Conservation (phyloP, 1,284 basidiomycete species). For the Schizophyllum commune region DNA sequence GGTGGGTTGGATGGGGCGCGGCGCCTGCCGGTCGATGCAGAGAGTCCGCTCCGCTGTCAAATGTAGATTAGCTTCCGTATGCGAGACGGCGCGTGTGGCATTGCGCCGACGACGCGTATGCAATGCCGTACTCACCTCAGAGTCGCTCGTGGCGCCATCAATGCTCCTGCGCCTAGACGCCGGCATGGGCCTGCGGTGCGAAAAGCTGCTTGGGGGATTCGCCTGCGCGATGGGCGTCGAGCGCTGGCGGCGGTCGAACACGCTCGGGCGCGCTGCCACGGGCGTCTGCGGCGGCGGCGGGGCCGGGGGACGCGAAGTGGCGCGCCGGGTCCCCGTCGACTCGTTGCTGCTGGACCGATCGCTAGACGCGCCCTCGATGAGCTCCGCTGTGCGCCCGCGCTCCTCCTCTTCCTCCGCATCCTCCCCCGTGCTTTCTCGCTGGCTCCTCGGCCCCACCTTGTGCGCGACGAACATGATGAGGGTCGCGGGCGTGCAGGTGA, state of each 20-base stretch:
- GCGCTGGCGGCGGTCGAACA: conserved; percentile 55
- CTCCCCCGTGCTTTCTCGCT: conserved; percentile 20
- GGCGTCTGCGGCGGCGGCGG: conserved; percentile 23
- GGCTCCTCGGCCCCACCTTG: conserved; percentile 40
- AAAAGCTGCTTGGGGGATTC: conserved; percentile 60
- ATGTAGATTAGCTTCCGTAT: conserved; percentile 32
- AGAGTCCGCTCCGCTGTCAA: conserved; percentile 22
- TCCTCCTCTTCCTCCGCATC: conserved; percentile 27
- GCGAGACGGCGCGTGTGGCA: conserved; percentile 3
- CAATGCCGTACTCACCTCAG: conserved; percentile 43
- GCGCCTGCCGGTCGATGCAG: conserved; percentile 23
- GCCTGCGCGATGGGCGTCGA: conserved; percentile 17
- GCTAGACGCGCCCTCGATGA: conserved; percentile 15
- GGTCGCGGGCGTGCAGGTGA: conserved; percentile 61
- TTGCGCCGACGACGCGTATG: neutral
- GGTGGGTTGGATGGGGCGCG: conserved; percentile 64
- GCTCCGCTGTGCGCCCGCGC: conserved; percentile 25
- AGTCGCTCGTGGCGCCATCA: conserved; percentile 60
- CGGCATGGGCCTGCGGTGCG: conserved; percentile 50
- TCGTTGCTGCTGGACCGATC: conserved; percentile 55
- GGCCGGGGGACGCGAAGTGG: conserved; percentile 37
- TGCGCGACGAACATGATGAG: conserved; percentile 59
- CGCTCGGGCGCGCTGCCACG: conserved; percentile 46
- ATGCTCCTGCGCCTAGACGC: conserved; percentile 58
- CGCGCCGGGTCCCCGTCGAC: conserved; percentile 33